A percentile compares a stretch with the other conserved stretches of the same genome.
Evolutionary conservation across 2,329 filamentous ascomycete species (phyloP).

Genomic region (Diaporthe longicolla): DNA sequence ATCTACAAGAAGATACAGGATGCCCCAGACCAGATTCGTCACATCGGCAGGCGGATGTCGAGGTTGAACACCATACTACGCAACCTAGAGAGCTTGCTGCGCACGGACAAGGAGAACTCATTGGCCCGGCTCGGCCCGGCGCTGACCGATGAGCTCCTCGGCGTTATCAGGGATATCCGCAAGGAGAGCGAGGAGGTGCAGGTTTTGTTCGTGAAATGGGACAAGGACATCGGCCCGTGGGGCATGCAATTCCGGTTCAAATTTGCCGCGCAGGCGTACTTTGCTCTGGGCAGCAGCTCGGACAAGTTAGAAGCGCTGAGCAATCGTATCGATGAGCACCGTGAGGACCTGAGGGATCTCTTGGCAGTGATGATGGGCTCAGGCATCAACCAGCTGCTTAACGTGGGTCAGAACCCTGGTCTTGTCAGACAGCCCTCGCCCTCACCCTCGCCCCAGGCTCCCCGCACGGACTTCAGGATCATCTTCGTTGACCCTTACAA

Average conservation of each 20-base stretch:
- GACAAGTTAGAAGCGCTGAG: conserved; percentile 46
- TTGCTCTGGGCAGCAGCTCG: conserved; percentile 45
- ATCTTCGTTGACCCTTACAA: conserved; percentile 50
- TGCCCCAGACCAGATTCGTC: conserved; percentile 46
- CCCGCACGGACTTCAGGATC: conserved; percentile 44
- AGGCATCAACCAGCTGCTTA: conserved; percentile 18
- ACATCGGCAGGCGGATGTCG: conserved; percentile 46
- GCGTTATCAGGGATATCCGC: conserved; percentile 45
- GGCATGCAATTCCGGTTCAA: conserved; percentile 46
- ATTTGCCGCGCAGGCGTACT: conserved; percentile 45
- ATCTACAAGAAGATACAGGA: conserved; percentile 47
- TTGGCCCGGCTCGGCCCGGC: conserved; percentile 14
- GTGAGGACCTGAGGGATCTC: conserved; percentile 41
- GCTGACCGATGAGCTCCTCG: conserved; percentile 36
- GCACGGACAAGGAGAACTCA: conserved; percentile 40
- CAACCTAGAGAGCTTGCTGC: conserved; percentile 43
- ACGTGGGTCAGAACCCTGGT: neutral
- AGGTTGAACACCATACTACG: conserved; percentile 44
- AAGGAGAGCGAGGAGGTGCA: conserved; percentile 44
- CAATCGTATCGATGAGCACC: conserved; percentile 45
- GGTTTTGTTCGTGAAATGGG: conserved; percentile 47
- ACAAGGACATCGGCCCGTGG: conserved; percentile 44
- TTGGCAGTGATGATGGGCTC: conserved; percentile 43
- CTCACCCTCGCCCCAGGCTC: conserved; percentile 36
- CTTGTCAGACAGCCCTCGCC: conserved; percentile 23